Evolutionary conservation across 345 rosid genomes (phyloP).

Genomic region (Euphorbia lathyris): DNA sequence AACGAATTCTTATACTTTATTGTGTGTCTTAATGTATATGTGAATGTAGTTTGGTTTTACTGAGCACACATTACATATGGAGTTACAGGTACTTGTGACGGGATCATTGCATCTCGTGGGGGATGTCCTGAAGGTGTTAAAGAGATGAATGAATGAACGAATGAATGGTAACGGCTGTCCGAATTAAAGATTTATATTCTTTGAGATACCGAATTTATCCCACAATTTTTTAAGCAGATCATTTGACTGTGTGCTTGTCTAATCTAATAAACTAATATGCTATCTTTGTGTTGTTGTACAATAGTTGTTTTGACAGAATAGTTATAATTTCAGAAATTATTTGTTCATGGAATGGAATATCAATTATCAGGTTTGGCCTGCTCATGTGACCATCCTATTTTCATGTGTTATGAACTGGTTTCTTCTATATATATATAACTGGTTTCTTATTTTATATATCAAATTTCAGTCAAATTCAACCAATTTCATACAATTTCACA

Average conservation of each 20-base stretch:
- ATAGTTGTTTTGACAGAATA: too few species aligned
- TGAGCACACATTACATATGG: constrained; percentile 10
- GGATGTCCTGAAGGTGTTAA: constrained; percentile 65
- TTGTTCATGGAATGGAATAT: too few species aligned
- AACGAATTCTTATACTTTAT: background rate
- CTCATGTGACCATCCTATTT: too few species aligned
- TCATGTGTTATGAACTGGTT: too few species aligned
- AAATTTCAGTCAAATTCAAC: too few species aligned
- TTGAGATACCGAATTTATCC: background rate
- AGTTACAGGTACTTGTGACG: constrained; percentile 70
- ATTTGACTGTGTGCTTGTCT: background rate
- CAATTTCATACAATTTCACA: too few species aligned
- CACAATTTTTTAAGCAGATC: constrained; percentile 2
- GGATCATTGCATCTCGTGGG: constrained; percentile 84
- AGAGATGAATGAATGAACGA: constrained; percentile 53
- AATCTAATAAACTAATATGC: background rate
- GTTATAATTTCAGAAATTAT: too few species aligned
- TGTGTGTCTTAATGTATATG: background rate
- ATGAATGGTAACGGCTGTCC: constrained; percentile 5
- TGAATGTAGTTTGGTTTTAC: background rate
- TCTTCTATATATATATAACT: too few species aligned
- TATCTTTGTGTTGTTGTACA: too few species aligned
- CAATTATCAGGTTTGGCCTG: too few species aligned
- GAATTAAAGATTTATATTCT: constrained; percentile 7
- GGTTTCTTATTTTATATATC: too few species aligned